phyloP scores from a whole-genome alignment of 768 basidiomycete species.

The Suillus decipiens region DNA sequence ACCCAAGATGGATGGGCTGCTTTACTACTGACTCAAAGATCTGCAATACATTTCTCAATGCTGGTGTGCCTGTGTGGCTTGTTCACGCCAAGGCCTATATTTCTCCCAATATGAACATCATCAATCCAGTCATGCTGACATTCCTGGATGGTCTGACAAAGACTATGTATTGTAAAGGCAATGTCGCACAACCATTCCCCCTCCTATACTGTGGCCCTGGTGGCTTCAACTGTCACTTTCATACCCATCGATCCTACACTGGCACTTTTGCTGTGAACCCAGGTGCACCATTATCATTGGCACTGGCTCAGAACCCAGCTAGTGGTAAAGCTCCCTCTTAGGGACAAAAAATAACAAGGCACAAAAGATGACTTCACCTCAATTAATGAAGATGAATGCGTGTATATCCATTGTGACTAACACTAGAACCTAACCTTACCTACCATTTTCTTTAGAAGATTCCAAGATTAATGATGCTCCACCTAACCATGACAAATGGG shows the following conservation, averaged over 20 bases:
- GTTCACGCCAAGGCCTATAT: not conserved
- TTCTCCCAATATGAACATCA: slow-evolving; percentile 9
- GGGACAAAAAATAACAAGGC: not conserved
- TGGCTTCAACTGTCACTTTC: slow-evolving; percentile 4
- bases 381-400: not conserved
- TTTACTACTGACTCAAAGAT: slow-evolving; percentile 9
- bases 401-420: not conserved
- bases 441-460: slow-evolving; percentile 2
- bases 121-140: not conserved
- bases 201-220: slow-evolving; percentile 10
- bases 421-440: not conserved
- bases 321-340: slow-evolving; percentile 1
- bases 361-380: not conserved
- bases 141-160: slow-evolving; percentile 5
- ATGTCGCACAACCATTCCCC: not conserved
- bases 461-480: not conserved
- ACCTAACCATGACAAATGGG: slow-evolving; percentile 9
- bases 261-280: not conserved
- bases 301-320: too few species aligned
- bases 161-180: slow-evolving; percentile 2
- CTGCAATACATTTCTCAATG: slow-evolving; percentile 11
- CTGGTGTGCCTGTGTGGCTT: slow-evolving; percentile 16
- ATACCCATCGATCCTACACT: not conserved
- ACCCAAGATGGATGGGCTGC: slow-evolving; percentile 16
- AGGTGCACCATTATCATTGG: too few species aligned